Evolutionary conservation across 257 asterid genomes (phyloP).

Genomic region (Knoxia roxburghii): DNA sequence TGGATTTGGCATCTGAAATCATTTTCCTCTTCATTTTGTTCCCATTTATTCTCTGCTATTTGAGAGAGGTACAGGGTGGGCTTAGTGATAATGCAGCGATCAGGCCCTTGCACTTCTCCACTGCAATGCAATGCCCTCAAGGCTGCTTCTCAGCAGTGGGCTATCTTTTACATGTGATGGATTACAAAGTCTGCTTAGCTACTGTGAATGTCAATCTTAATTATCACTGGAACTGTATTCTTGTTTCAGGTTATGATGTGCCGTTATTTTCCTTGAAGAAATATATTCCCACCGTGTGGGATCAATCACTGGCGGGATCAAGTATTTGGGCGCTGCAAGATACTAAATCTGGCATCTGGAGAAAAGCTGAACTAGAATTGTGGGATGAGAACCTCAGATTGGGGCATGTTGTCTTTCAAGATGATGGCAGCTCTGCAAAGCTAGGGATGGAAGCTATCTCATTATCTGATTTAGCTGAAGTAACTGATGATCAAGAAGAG

Average conservation of each 20-base stretch:
- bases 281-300: constrained; percentile 69
- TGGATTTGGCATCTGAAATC: background rate
- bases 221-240: constrained; percentile 11
- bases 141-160: constrained; percentile 14
- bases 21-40: background rate
- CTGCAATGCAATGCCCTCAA: background rate
- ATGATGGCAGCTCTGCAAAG: constrained; percentile 67
- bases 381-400: constrained; percentile 65
- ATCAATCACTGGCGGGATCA: constrained; percentile 74
- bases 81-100: background rate
- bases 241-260: constrained; percentile 53
- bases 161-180: background rate
- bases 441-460: constrained; percentile 61
- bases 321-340: constrained; percentile 73
- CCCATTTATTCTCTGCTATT: background rate
- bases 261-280: constrained; percentile 66
- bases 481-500: constrained; percentile 64
- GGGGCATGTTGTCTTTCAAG: constrained; percentile 61
- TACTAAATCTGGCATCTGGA: constrained; percentile 62
- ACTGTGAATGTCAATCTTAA: constrained; percentile 3
- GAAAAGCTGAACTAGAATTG: constrained; percentile 80
- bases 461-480: constrained; percentile 52
- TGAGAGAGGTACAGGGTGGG: background rate
- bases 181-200: no score
- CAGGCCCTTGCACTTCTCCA: background rate